These are phyloP conservation scores for Tetracentron sinense DNA, from an alignment of 164 flowering plant species.

Conservation along the genomic window DNA sequence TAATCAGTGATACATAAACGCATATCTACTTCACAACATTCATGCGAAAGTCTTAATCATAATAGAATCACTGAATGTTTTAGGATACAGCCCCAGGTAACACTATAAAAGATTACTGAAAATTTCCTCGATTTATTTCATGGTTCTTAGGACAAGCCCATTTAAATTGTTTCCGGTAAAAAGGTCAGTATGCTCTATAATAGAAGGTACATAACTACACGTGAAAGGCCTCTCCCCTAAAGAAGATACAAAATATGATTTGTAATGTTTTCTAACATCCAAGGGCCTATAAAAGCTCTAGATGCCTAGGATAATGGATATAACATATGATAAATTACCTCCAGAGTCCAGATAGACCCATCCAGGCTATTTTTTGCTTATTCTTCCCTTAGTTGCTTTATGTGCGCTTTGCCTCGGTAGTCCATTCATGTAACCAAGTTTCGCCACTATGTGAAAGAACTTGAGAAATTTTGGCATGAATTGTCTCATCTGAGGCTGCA, in stretches of 20 bases:
- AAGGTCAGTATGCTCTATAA: background rate
- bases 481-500: background rate
- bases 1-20: too few species aligned
- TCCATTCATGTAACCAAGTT: background rate
- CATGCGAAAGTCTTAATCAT: too few species aligned
- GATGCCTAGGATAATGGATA: too few species aligned
- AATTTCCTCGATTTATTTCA: too few species aligned
- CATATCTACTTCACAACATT: too few species aligned
- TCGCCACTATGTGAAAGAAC: background rate
- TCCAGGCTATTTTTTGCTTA: background rate
- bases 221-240: background rate
- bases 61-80: too few species aligned
- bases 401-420: background rate
- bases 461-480: background rate
- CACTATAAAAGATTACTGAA: too few species aligned
- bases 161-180: background rate
- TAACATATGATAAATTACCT: background rate
- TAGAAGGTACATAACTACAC: background rate
- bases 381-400: background rate
- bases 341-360: background rate
- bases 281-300: too few species aligned
- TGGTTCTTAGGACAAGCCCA: background rate
- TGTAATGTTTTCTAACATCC: too few species aligned
- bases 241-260: background rate
- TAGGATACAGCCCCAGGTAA: too few species aligned